A percentile compares a stretch with the other conserved stretches of the same genome.
Evolutionary conservation across 2,329 filamentous ascomycete genomes (phyloP).

Genomic region (Aspergillus terreus): DNA sequence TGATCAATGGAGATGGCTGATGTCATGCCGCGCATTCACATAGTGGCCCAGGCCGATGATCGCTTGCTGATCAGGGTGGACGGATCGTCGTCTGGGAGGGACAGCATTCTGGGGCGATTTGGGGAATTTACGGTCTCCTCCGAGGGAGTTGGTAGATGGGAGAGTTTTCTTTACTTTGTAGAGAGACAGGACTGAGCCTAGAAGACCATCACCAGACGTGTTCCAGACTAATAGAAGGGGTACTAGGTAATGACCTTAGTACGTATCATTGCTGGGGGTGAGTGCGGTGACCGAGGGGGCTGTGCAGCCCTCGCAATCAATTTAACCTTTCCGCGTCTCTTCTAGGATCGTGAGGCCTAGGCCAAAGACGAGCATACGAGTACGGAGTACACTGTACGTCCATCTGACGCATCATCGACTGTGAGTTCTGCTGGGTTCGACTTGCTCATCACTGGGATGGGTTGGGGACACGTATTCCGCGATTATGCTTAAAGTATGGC

Average conservation of each 20-base stretch:
- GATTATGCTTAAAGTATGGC: too few species aligned
- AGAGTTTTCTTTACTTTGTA: too few species aligned
- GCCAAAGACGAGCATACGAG: background rate
- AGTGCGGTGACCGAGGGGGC: background rate
- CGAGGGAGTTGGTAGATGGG: too few species aligned
- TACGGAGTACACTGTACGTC: background rate
- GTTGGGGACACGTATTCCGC: background rate
- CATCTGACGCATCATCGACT: background rate
- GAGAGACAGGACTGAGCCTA: too few species aligned
- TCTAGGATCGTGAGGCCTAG: background rate
- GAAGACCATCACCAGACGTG: background rate
- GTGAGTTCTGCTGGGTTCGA: background rate
- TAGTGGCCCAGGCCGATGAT: conserved; percentile 2
- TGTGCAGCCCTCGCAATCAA: conserved; percentile 3
- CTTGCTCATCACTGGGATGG: background rate
- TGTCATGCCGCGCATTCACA: conserved; percentile 8
- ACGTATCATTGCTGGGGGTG: background rate
- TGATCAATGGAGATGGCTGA: conserved; percentile 5
- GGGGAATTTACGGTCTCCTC: too few species aligned
- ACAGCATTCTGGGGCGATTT: too few species aligned
- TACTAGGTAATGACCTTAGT: background rate
- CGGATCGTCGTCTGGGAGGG: background rate
- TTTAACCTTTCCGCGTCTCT: background rate
- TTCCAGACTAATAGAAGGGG: background rate
- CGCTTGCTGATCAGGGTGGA: conserved; percentile 6